Evolutionary conservation across 2,329 filamentous ascomycete species (phyloP).

Genomic region (Ceratocystis eucalypticola): DNA sequence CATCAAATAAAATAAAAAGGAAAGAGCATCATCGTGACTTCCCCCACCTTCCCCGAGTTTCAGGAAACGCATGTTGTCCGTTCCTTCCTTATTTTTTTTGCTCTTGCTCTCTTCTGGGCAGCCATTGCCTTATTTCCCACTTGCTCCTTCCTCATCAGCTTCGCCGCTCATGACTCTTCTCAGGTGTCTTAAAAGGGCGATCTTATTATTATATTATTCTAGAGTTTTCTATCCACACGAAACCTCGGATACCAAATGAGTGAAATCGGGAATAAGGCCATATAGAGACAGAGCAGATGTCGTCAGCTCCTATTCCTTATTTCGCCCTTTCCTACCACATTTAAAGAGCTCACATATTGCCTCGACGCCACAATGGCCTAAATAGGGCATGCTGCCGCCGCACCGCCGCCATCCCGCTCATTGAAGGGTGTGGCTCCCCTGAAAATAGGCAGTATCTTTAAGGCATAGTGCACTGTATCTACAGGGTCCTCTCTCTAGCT

Average conservation of each 20-base stretch:
- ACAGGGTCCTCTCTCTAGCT: not conserved
- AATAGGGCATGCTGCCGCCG: not conserved
- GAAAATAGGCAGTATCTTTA: not conserved
- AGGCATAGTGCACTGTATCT: not conserved
- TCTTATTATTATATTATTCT: not conserved
- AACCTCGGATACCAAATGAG: too few relatives aligned
- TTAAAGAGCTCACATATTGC: constrained; percentile 1
- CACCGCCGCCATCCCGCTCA: not conserved
- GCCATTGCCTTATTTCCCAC: not conserved
- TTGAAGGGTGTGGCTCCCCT: not conserved
- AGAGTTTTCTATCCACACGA: not conserved
- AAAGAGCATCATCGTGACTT: not conserved
- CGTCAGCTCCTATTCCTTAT: not conserved
- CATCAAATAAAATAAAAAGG: not conserved
- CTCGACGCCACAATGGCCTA: not conserved
- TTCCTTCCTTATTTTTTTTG: not conserved
- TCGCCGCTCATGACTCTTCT: too few relatives aligned
- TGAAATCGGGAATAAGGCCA: too few relatives aligned
- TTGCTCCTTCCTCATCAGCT: too few relatives aligned
- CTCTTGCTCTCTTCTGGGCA: not conserved
- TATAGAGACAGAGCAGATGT: not conserved
- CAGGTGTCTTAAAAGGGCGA: too few relatives aligned
- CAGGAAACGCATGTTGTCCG: not conserved
- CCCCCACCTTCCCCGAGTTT: constrained; percentile 1
- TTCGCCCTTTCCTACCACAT: not conserved